Evolutionary conservation across 352 stramenopile genomes (phyloP), one percentile per base, ranked within the genome.

Genomic region (Pythium dissimile): DNA sequence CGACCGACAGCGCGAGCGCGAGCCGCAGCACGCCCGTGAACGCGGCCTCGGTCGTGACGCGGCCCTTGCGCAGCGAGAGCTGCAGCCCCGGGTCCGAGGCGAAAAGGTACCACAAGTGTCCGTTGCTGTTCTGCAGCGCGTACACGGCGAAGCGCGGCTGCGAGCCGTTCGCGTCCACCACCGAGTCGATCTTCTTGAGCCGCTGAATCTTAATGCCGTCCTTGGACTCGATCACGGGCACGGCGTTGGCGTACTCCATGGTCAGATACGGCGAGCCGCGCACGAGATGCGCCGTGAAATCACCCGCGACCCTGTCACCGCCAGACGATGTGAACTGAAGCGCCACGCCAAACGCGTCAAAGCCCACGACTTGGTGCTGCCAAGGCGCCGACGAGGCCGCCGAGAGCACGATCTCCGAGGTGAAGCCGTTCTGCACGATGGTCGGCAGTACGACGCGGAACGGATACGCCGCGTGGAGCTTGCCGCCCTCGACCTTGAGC

Each of bases 261-360:
- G 86, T 93, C 10, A 94, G 43, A 51, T 89, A 95, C 27, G 86
- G 86, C 54, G 84, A 93, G 18, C 84, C 84, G 26, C 84, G 80
- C 59, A 91, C 81, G 21, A 95, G 70, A 35, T 77, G 69, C 5
- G 77, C 60, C 27, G 66, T 64, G 59, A 89, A 93, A 41, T 73
- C 64, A 16, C 77, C 66, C 0, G 35, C 54, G 28, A 47, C 44
- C 16, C 27, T 35, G 30, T 54, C 24, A n/a, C n/a, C n/a, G 3
- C 68, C 18, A 24, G 67, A 59, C 26, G 69, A 41, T 26, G 64
- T 74, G 67, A 94, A 92, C 55, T 68, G 66, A 56, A 91, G 59
- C 2, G 72, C 80, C 15, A 84, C 76, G 55, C 80, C 84, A 42
- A 93, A 77, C 18, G 71, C 61, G 53, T 93, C 84, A 54, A 88